Conservation (phyloP, 768 basidiomycete genomes). For the Cyclocybe aegerita region DNA sequence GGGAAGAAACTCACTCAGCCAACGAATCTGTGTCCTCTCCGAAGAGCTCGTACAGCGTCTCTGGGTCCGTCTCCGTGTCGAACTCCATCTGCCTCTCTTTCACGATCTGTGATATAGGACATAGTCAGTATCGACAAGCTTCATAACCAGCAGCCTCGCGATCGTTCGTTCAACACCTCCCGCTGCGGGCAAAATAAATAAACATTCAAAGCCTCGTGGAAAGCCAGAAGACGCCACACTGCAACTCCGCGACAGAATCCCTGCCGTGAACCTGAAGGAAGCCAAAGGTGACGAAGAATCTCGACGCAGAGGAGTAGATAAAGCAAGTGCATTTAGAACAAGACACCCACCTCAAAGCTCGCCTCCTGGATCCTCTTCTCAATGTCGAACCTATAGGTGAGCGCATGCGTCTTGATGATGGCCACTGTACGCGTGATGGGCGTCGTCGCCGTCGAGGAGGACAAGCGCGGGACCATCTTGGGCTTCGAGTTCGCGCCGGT, state of each 20-base stretch:
- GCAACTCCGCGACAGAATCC: too few species aligned
- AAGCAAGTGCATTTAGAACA: background rate
- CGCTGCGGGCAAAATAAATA: too few species aligned
- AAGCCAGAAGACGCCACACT: too few species aligned
- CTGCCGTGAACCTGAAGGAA: too few species aligned
- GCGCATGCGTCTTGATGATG: conserved; percentile 81
- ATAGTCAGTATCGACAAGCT: background rate
- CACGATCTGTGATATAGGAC: conserved; percentile 49
- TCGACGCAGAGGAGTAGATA: too few species aligned
- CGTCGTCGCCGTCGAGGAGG: conserved; percentile 13
- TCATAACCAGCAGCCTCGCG: too few species aligned
- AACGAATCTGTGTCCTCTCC: conserved; percentile 74
- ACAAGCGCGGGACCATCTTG: too few species aligned
- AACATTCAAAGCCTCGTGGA: too few species aligned
- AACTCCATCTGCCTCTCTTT: conserved; percentile 91
- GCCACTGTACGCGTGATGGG: conserved; percentile 68
- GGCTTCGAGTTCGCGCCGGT: too few species aligned
- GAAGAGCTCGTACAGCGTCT: conserved; percentile 76
- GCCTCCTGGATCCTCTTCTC: conserved; percentile 78
- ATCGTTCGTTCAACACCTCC: too few species aligned
- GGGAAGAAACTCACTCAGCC: conserved; percentile 60
- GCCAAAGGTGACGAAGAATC: too few species aligned
- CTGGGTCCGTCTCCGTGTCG: conserved; percentile 79
- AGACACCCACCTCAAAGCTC: conserved; percentile 68
- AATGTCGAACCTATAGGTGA: conserved; percentile 74